These are phyloP conservation scores for Candida tammaniensis DNA, from an alignment of 805 yeast genomes.

Conservation along the genomic window DNA sequence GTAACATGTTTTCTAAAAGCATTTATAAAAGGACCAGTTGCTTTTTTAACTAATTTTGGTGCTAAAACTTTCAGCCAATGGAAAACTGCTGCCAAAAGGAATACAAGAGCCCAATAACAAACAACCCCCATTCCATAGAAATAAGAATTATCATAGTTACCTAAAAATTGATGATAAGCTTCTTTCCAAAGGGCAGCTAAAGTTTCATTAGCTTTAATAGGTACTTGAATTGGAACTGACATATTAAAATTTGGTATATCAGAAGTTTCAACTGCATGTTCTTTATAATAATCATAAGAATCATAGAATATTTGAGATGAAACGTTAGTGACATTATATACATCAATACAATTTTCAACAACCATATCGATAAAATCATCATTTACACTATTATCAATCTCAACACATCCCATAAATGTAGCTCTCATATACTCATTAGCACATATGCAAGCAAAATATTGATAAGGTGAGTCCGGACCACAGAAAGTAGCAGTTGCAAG, in stretches of 20 bases:
- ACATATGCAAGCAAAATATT: constrained; percentile 22
- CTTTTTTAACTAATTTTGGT: constrained; percentile 30
- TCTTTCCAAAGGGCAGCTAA: constrained; percentile 1
- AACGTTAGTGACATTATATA: constrained; percentile 18
- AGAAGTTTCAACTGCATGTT: constrained; percentile 13
- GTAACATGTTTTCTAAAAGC: constrained; percentile 23
- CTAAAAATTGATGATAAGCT: constrained; percentile 18
- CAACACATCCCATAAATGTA: constrained; percentile 28
- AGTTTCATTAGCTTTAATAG: constrained; percentile 20
- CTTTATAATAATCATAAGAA: constrained; percentile 15
- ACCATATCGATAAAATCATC: constrained; percentile 1
- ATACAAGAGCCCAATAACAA: constrained; percentile 48
- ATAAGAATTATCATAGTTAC: constrained; percentile 22
- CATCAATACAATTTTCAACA: constrained; percentile 18
- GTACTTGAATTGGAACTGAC: constrained; percentile 19
- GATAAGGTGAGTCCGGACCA: constrained; percentile 5
- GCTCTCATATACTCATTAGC: constrained; percentile 25
- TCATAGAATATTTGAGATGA: constrained; percentile 15
- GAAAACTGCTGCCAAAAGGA: constrained; percentile 38
- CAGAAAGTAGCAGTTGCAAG: constrained; percentile 7
- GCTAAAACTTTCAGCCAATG: constrained; percentile 40
- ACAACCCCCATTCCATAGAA: constrained; percentile 39
- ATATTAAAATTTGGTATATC: constrained; percentile 25
- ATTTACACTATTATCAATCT: background rate
- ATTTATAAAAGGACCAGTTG: constrained; percentile 27